Evolutionary conservation across 2,329 filamentous ascomycete genomes (phyloP), one percentile per base, ranked within the genome.

Genomic region (Pezicula carpinea): DNA sequence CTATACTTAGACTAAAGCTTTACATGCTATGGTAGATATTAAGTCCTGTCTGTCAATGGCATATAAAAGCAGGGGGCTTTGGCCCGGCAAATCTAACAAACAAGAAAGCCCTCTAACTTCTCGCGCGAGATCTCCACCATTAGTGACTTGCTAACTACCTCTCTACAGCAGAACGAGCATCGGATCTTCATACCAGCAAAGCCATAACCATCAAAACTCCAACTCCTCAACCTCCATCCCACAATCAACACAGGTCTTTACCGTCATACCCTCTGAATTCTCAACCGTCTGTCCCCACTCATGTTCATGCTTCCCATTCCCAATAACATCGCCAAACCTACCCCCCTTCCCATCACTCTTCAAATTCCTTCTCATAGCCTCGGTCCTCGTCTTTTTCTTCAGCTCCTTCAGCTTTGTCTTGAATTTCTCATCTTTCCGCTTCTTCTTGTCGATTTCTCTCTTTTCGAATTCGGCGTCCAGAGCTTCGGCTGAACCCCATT

Each of bases 371-470:
- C 90, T 80, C 59, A 92, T 95, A 0, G 91, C 89, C 58, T 97
- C 93, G 0, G 95, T 91, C 39, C 90, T 76, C 11, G 93, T 99
- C 65, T 91, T 84, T 68, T 92, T 91, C 75, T 97, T 99, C 53
- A 99, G 65, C 44, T 97, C 91, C 5, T 87, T 75, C 29, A 99
- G 72, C 70, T 95, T 95, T 49, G 82, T 83, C 62, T 88, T 89
- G 68, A 97, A 97, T 66, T 96, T 95, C 59, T 83, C 83, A 65
- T 96, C 91, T 62, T 95, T 95, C 44, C 89, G 76, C 40, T 77
- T 79, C 69, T 95, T 96, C 68, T 89, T 90, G 46, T 93, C 85
- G 2, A 72, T 69, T 62, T 90, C 84, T 15, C 92, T 78, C 52
- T 80, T 80, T 65, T 87, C 88, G 59, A 93, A 97, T 68, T 97